Conservation (phyloP, 2,329 filamentous ascomycete species). For the Didymella lethalis region DNA sequence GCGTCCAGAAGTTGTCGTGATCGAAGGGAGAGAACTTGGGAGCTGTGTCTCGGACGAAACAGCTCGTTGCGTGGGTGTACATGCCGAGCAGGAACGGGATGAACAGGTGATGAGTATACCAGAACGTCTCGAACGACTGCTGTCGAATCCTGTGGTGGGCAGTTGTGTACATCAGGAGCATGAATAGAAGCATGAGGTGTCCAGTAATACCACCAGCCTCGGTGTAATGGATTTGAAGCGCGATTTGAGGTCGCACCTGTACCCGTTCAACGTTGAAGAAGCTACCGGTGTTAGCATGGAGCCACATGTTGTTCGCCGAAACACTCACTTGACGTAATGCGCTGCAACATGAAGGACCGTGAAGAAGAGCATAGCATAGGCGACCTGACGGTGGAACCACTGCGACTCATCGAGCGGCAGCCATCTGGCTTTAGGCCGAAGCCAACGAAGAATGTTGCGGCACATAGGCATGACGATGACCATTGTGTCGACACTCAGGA, state of each 20-base stretch:
- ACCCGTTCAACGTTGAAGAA: constrained; percentile 94
- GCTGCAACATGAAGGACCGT: constrained; percentile 76
- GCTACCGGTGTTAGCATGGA: constrained; percentile 53
- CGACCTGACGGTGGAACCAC: constrained; percentile 96
- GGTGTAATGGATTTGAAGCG: constrained; percentile 89
- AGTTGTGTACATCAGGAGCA: constrained; percentile 98
- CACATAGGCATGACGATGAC: constrained; percentile 95
- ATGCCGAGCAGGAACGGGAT: constrained; percentile 92
- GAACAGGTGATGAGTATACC: constrained; percentile 99
- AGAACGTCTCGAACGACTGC: constrained; percentile 97
- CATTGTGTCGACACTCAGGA: constrained; percentile 82
- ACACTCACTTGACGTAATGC: constrained; percentile 89
- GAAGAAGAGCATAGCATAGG: constrained; percentile 87
- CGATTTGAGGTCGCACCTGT: constrained; percentile 80
- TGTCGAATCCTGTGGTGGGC: constrained; percentile 92
- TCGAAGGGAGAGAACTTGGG: constrained; percentile 83
- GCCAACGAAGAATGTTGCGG: constrained; percentile 81
- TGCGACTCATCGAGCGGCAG: constrained; percentile 94
- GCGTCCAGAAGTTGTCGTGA: constrained; percentile 80
- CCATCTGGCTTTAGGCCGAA: constrained; percentile 87
- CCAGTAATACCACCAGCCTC: constrained; percentile 92
- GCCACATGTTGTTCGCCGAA: no score
- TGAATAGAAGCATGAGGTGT: constrained; percentile 98
- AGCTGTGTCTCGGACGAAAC: constrained; percentile 88
- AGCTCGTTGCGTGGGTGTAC: constrained; percentile 95